Base-by-base conservation (phyloP, 164 flowering plant genomes). In the Berberis thunbergii region DNA sequence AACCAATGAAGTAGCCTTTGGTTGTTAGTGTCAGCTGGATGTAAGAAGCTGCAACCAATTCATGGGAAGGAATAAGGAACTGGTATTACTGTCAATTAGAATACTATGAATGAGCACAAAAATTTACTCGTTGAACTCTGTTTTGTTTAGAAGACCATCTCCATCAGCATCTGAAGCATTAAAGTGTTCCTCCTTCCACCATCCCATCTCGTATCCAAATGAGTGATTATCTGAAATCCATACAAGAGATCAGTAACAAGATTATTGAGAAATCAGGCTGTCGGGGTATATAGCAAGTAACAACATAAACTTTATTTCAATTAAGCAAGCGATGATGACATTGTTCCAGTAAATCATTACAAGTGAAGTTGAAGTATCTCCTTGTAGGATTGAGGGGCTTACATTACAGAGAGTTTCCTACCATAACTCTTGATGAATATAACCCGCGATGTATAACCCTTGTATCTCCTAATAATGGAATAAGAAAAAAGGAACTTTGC, bases 121-220 rank as follows among this genome's bases (percentile, higher is more conserved):
- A 64, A 12, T 84, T 79, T 77, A 94, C 99, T 94, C 93, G 67
- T 94, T 91, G 73, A 89, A 94, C 76, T 94, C 99, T 5, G 90
- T 86, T 57, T 78, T 59, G 78, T 89, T 94, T 64, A 94, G 72
- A 52, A 77, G 78, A 61, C 96, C 93, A 83, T 94, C 96, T 69
- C 87, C 96, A 81, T 94, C 83, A 0, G 75, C 86, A 83, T 94
- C 99, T 10, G 99, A 87, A 67, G 97, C 93, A 84, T 87, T 87
- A 64, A 91, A 91, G 69, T 94, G 97, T 62, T 89, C 97, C 73
- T 86, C 89, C 70, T 81, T 91, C 95, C 93, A 94, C 99, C 99
- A 94, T 49, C 99, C 99, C 86, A 94, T 82, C 54, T 87, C 84
- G 77, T 83, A 80, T 10, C 85, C 89, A 74, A 78, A 77, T 4